Base-by-base conservation (phyloP, 176 grass and related monocot genomes). In the Phyllostachys edulis region DNA sequence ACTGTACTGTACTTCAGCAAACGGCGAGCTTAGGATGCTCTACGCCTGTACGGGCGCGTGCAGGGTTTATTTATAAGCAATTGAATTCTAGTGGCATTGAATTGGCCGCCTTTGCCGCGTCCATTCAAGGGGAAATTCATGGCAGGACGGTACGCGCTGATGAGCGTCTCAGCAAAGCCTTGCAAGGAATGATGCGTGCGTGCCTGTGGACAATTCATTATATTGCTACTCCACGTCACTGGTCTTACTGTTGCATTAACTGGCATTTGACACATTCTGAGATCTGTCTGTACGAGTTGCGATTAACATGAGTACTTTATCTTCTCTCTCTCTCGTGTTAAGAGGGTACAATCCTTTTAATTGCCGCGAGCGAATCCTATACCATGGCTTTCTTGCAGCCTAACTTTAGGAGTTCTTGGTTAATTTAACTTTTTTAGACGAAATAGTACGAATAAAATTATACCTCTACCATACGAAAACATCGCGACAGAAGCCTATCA, bases 161-260 rank as follows among this genome's bases (percentile, higher is more conserved):
- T 49, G 78, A 75, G 23, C 73, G 45, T 4, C 23, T 55, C 67
- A 52, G 85, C 38, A 18, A 23, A 47, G 24, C 39, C 39, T 8
- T 0, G 52, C 63, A 70, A 77, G 63, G 41, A 8, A 42, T 34
- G 85, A 82, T 82, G 85, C 69, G 60, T 87, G 70, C 78, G 78
- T 81, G 85, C 62, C 62, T 60, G 77, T 66, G 69, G 12, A 5
- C 77, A 66, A 67, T 50, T 87, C 62, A 87, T 75, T 54, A 40
- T 7, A 34, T 41, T 6, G 14, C 62, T 7, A 16, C 62, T 8
- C 73, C 32, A 57, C 71, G 73, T 56, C 82, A 80, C 55, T 79
- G 76, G 51, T 26, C 6, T 34, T 10, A 36, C 78, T 75, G 62
- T 37, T 67, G 63, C 63, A 77, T 81, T 87, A 69, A 87, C n/a